These are phyloP conservation scores for Penicillium bialowiezense DNA, from an alignment of 495 filamentous ascomycete species.

Conservation along the genomic window DNA sequence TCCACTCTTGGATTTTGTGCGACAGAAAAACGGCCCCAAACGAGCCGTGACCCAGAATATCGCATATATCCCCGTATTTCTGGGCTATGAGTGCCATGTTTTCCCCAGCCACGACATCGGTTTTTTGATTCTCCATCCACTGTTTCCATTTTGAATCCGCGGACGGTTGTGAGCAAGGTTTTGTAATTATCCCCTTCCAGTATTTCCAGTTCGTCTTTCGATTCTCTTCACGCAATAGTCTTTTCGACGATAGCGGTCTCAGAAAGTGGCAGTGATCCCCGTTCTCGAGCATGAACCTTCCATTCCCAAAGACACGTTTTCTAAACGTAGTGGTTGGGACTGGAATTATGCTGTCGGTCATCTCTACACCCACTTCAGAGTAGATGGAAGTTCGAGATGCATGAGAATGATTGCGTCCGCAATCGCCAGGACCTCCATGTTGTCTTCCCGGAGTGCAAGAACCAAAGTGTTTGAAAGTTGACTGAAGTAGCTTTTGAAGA, in stretches of 20 bases:
- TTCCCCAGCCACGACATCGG: not conserved
- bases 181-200: not conserved
- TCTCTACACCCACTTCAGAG: not conserved
- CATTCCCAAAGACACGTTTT: not conserved
- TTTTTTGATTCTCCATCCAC: not conserved
- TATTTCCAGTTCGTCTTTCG: not conserved
- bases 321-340: not conserved
- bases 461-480: too few species aligned
- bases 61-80: not conserved
- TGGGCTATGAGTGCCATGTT: not conserved
- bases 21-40: not conserved
- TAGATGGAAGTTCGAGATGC: not conserved
- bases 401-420: too few species aligned
- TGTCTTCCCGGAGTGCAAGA: too few species aligned
- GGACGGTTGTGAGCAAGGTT: not conserved
- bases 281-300: not conserved
- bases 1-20: not conserved
- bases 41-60: slow-evolving; percentile 2
- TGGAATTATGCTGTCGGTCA: not conserved
- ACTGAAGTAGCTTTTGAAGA: too few species aligned
- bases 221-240: not conserved
- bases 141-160: not conserved
- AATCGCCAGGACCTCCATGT: too few species aligned
- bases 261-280: not conserved
- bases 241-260: not conserved